Conservation (phyloP, 768 basidiomycete genomes). For the Mycena amicta region DNA sequence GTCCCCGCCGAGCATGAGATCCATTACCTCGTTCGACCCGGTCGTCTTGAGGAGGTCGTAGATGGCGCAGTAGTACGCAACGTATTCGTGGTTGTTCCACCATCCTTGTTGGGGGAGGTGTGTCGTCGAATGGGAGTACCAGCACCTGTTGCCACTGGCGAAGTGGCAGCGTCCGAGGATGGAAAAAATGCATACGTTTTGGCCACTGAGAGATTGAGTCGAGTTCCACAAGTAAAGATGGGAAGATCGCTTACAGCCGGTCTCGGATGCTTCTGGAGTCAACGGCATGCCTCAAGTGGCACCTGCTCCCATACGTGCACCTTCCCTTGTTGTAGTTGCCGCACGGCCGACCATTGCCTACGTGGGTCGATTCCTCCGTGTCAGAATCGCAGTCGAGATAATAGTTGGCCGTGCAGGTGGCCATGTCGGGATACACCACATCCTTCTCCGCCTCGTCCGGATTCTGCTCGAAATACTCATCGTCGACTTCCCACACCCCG, state of each 20-base stretch:
- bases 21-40: neutral
- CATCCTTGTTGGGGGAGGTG: neutral
- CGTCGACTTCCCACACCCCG: neutral
- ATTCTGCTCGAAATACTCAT: neutral
- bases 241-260: neutral
- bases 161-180: constrained; percentile 2
- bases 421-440: neutral
- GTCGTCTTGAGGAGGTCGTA: constrained; percentile 1
- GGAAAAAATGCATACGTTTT: neutral
- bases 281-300: neutral
- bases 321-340: neutral
- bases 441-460: constrained; percentile 1
- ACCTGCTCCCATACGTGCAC: neutral
- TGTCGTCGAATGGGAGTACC: neutral
- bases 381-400: neutral
- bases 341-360: neutral
- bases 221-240: neutral
- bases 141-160: neutral
- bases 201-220: neutral
- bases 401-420: neutral
- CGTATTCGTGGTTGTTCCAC: neutral
- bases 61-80: neutral
- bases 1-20: constrained; percentile 2
- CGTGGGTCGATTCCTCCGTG: neutral
- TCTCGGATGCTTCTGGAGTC: neutral